phyloP scores from a whole-genome alignment of 495 filamentous ascomycete genomes.

The Penicillium fimorum region DNA sequence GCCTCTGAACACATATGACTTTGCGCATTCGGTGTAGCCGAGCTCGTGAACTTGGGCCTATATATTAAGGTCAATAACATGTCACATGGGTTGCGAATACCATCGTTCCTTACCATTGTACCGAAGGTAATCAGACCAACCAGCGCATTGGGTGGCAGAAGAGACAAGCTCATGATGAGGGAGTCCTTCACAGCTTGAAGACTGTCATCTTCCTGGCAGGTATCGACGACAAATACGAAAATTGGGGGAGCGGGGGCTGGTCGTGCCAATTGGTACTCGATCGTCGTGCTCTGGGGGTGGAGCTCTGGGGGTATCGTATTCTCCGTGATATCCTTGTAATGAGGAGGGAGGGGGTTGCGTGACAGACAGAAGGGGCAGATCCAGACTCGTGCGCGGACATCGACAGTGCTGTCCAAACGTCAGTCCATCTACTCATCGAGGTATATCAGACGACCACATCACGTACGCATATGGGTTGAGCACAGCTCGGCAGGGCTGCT shows the following conservation, averaged over 20 bases:
- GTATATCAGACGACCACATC: conserved; percentile 6
- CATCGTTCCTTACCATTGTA: conserved; percentile 71
- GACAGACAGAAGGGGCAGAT: conserved; percentile 98
- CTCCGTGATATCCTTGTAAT: conserved; percentile 98
- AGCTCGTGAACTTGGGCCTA: conserved; percentile 97
- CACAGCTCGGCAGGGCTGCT: conserved; percentile 91
- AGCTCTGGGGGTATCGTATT: conserved; percentile 94
- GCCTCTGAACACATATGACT: conserved; percentile 99
- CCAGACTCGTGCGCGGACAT: conserved; percentile 92
- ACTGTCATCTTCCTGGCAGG: conserved; percentile 97
- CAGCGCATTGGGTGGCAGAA: conserved; percentile 88
- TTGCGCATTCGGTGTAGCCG: conserved; percentile 95
- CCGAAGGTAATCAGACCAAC: conserved; percentile 96
- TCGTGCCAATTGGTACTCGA: conserved; percentile 92
- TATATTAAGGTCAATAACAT: conserved; percentile 23
- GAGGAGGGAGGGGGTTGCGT: conserved; percentile 89
- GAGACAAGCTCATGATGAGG: conserved; percentile 92
- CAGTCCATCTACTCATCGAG: conserved; percentile 17
- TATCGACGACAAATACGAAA: conserved; percentile 97
- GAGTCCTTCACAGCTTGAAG: conserved; percentile 94
- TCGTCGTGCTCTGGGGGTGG: conserved; percentile 90
- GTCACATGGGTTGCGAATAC: background rate
- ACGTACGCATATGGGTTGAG: conserved; percentile 93
- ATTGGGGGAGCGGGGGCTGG: conserved; percentile 93
- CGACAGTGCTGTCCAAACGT: conserved; percentile 70